These are phyloP conservation scores for Endocladia muricata DNA, from an alignment of 31 red algal genomes.

Conservation along the genomic window DNA sequence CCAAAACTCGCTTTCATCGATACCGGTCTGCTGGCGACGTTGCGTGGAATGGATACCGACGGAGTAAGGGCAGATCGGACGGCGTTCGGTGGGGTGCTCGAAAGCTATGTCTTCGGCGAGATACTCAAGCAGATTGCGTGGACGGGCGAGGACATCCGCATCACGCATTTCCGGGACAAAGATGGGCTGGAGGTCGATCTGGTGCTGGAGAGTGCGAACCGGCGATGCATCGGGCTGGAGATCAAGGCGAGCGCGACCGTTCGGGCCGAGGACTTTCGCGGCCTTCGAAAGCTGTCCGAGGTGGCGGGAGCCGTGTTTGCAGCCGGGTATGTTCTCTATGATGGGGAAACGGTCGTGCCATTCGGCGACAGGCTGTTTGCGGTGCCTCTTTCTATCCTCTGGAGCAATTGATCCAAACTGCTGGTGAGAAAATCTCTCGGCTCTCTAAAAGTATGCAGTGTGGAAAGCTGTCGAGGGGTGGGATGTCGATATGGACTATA, in stretches of 20 bases:
- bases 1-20: constrained; percentile 1
- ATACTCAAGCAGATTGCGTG: constrained; percentile 4
- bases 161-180: constrained; percentile 4
- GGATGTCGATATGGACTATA: no score
- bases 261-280: constrained; percentile 2
- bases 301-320: neutral
- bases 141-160: constrained; percentile 2
- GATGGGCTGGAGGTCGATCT: constrained; percentile 3
- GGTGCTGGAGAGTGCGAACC: constrained; percentile 2
- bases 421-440: no score
- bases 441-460: no score
- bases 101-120: constrained; percentile 4
- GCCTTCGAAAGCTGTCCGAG: constrained; percentile 1
- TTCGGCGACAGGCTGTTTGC: no score
- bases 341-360: constrained; percentile 4
- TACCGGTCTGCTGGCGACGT: constrained; percentile 3
- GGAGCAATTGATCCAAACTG: no score
- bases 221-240: constrained; percentile 2
- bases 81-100: constrained; percentile 2
- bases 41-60: constrained; percentile 1
- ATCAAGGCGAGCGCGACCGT: constrained; percentile 3
- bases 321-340: constrained; percentile 1
- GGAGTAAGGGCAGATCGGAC: constrained; percentile 3
- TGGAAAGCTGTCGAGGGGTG: no score
- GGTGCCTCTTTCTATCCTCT: no score